Base-by-base conservation (phyloP, 495 filamentous ascomycete genomes). In the Gamarada debralockiae region DNA sequence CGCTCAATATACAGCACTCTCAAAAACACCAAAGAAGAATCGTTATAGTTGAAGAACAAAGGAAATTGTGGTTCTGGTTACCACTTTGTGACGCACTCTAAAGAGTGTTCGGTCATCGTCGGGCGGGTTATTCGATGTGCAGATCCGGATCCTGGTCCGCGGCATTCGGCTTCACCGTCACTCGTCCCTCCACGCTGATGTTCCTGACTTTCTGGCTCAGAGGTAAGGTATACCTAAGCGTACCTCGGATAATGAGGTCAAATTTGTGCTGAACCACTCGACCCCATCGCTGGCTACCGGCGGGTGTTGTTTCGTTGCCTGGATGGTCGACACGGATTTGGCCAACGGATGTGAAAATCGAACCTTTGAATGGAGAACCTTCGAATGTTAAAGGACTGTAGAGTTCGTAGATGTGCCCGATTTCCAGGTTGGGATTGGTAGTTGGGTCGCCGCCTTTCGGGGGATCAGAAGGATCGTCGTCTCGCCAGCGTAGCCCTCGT, bases 211-310 rank as follows among this genome's bases (percentile, higher is more conserved):
- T 79, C 29, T 84, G 83, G 60, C 80, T 92, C 47, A 98, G 73
- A 10, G 93, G 93, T 17, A 97, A 73, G 24, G 86, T 84, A 62
- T 98, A 98, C 65, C 88, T 89, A 61, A 98, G 69, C 6, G 92
- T 84, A 33, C 93, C 93, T 46, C 91, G 82, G 24, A 97, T 82
- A 52, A 96, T 90, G 47, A 98, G 73, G 51, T 95, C 88, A 56
- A 97, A 98, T 27, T 91, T 87, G 69, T 97, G 84, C 60, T 92
- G 77, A 23, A 97, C 70, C 23, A 97, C 90, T 39, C 81, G 78
- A 66, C 97, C 91, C 93, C 93, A 98, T 48, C 92, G 81, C 65
- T 90, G 89, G 0, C 82, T 86, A 15, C 93, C 93, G 21, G 89
- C 86, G 47, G 85, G 80, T 60, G 88, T 85, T 0, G 95, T 98